Evolutionary conservation across 192 early-diverging fungal genomes (phyloP).

Genomic region (Lobulomyces angularis): DNA sequence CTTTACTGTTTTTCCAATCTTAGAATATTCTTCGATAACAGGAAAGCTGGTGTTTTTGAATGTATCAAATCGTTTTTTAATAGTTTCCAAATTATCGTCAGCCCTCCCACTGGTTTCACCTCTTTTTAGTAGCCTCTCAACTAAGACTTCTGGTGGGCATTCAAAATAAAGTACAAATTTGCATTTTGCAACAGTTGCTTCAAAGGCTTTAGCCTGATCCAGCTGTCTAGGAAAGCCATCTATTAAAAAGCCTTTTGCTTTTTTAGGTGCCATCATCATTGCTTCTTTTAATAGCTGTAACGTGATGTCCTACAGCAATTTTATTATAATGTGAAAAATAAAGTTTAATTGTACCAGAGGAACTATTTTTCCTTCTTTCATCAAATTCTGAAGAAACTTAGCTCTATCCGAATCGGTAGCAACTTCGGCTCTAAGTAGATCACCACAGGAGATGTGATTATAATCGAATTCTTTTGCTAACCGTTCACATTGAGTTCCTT

Average conservation of each 20-base stretch:
- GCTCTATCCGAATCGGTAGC: conserved; percentile 8
- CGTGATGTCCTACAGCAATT: conserved; percentile 4
- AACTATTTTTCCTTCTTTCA: conserved; percentile 11
- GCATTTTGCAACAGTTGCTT: conserved; percentile 15
- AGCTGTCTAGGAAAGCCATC: conserved; percentile 41
- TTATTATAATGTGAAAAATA: conserved; percentile 1
- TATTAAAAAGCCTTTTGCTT: conserved; percentile 9
- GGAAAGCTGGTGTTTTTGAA: conserved; percentile 34
- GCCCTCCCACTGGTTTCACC: conserved; percentile 37
- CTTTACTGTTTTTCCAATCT: conserved; percentile 11
- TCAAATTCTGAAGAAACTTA: conserved; percentile 12
- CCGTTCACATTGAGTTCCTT: conserved; percentile 13
- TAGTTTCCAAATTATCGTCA: conserved; percentile 47
- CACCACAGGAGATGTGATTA: conserved; percentile 8
- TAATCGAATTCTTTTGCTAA: conserved; percentile 8
- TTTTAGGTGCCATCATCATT: neutral
- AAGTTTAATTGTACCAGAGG: neutral
- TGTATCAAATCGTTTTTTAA: conserved; percentile 35
- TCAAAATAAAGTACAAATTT: conserved; percentile 13
- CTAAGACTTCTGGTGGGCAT: conserved; percentile 36
- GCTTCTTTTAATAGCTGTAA: conserved; percentile 7
- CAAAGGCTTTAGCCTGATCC: conserved; percentile 37
- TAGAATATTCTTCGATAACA: conserved; percentile 32
- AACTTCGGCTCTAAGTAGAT: conserved; percentile 21
- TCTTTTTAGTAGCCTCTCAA: conserved; percentile 36